These are phyloP conservation scores for Byssochlamys sp. DNA, from an alignment of 2,329 filamentous ascomycete genomes.

Conservation along the genomic window DNA sequence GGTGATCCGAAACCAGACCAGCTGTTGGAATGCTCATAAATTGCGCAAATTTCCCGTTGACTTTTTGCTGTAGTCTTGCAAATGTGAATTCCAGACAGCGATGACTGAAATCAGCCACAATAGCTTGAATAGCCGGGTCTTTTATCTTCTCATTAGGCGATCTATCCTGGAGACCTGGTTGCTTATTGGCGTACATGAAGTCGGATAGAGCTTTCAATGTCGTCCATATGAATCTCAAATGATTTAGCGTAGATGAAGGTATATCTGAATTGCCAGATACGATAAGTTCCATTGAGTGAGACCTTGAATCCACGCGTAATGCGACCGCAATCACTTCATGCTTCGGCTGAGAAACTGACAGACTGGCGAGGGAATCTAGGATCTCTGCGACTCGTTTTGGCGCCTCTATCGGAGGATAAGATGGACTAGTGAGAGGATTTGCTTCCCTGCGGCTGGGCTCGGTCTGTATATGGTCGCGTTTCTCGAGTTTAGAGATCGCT, in stretches of 20 bases:
- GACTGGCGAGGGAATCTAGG: not conserved
- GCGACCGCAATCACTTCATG: conserved; percentile 1
- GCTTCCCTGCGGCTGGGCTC: too few species aligned
- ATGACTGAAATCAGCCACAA: not conserved
- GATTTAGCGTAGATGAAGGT: not conserved
- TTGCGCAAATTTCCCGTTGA: not conserved
- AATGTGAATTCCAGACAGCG: not conserved
- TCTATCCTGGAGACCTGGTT: not conserved
- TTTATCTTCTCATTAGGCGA: not conserved
- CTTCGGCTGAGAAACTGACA: not conserved
- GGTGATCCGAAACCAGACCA: not conserved
- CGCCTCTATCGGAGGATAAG: too few species aligned
- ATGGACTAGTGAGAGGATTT: too few species aligned
- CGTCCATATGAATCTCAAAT: not conserved
- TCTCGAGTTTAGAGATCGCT: too few species aligned
- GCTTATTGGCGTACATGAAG: not conserved
- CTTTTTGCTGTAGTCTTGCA: not conserved
- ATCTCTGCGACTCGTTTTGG: not conserved
- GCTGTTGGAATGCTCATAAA: not conserved
- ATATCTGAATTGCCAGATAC: not conserved
- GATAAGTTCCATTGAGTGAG: not conserved
- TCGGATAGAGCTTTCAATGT: not conserved
- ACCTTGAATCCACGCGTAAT: not conserved
- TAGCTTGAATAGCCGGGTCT: not conserved
- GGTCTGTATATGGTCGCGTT: too few species aligned